Evolutionary conservation across 768 basidiomycete species (phyloP).

Genomic region (Lactarius sanguifluus): DNA sequence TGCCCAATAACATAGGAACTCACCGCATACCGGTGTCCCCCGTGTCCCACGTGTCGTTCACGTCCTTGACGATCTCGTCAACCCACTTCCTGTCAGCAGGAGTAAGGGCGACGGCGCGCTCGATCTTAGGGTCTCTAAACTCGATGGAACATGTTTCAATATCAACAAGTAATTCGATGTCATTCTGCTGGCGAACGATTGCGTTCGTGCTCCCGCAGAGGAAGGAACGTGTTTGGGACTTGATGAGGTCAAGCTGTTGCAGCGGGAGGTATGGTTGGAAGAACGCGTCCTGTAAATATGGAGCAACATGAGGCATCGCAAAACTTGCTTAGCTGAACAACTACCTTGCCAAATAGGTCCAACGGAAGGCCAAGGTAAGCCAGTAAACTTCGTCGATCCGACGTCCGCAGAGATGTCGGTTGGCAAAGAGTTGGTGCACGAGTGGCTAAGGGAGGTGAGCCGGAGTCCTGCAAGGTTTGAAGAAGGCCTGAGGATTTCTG

Average conservation of each 20-base stretch:
- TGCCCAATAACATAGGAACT: slow-evolving; percentile 47
- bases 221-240: slow-evolving; percentile 71
- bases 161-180: slow-evolving; percentile 88
- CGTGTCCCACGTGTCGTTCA: slow-evolving; percentile 77
- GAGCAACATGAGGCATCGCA: neutral
- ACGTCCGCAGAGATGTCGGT: slow-evolving; percentile 81
- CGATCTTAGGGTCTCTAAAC: slow-evolving; percentile 79
- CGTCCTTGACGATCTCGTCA: slow-evolving; percentile 88
- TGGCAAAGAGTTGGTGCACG: slow-evolving; percentile 62
- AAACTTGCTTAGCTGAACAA: neutral
- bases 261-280: slow-evolving; percentile 98
- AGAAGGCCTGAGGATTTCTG: slow-evolving; percentile 60
- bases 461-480: slow-evolving; percentile 87
- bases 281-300: slow-evolving; percentile 67
- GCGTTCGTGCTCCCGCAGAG: slow-evolving; percentile 94
- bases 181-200: slow-evolving; percentile 91
- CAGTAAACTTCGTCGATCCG: slow-evolving; percentile 88
- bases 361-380: slow-evolving; percentile 92
- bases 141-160: slow-evolving; percentile 86
- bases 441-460: slow-evolving; percentile 72
- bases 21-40: slow-evolving; percentile 59
- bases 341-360: slow-evolving; percentile 88
- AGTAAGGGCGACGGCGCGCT: slow-evolving; percentile 76
- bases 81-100: slow-evolving; percentile 97
- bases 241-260: slow-evolving; percentile 89